Base-by-base conservation (phyloP, 306 rosid species). In the Malus asiatica region DNA sequence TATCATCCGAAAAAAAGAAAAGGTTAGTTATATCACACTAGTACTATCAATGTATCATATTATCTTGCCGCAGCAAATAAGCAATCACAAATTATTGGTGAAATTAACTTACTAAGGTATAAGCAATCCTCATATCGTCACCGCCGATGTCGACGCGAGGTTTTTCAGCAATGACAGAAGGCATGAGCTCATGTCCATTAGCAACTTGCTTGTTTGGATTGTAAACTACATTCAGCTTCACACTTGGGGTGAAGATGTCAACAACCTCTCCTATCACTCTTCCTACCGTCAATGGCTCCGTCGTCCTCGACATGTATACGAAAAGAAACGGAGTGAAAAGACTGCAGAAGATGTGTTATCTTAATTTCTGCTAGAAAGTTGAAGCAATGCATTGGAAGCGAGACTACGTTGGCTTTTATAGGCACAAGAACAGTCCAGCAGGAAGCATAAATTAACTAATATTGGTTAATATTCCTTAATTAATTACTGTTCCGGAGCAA, bases 221-320 rank as follows among this genome's bases (percentile, higher is more conserved):
- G 82, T 94, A 95, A 72, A 80, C 66, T 12, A 92, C 97, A 84
- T 63, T 85, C 96, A 95, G 82, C 59, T 72, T 84, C 30, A 92
- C 93, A 83, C 86, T 89, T 33, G 98, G 91, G 55, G n/a, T 77
- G 86, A 95, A 95, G 76, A 57, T 78, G 73, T 95, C 98, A 25
- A 95, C 88, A 53, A 95, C 98, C 35, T 95, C 98, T 80, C 97
- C 98, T 66, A 90, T 91, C 32, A 95, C 96, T 82, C 96, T 77
- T 63, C 93, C 98, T 46, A 90, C 83, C 70, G 65, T 38, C 10
- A 90, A 83, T 70, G 96, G 80, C 76, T 91, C 96, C 78, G 86
- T 78, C 58, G 44, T 40, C 78, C 93, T 84, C 68, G 97, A 85
- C 86, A 87, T 86, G 13, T 10, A 42, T 42, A 42, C 45, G 10